Base-by-base conservation (phyloP, 2,329 filamentous ascomycete genomes). In the Aspergillus pseudotamarii region DNA sequence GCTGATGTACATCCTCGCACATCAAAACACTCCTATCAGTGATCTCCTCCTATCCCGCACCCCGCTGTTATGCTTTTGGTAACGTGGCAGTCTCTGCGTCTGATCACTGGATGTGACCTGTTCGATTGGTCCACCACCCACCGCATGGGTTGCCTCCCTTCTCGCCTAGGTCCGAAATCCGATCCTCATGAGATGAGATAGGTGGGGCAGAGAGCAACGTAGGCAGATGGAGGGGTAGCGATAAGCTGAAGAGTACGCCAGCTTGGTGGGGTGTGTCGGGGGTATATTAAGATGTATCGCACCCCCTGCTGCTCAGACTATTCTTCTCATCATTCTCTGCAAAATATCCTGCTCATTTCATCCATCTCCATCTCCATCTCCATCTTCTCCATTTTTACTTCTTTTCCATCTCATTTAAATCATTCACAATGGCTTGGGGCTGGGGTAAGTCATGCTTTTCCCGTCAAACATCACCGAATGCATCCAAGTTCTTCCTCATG, bases 371-470 rank as follows among this genome's bases (percentile, higher is more conserved):
- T 26, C 23, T 36, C 23, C 23, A 21, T 36, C 26, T 60, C 57
- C 19, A 36, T 51, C 53, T 46, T 63, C 36, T 59, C 57, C 30
- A 56, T 34, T 57, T 56, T 32, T 10, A 32, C 1, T 10, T 34
- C 55, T 51, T 50, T 32, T 41, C 58, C 32, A 55, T 45, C n/a
- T n/a, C n/a, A n/a, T n/a, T n/a, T n/a, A n/a, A n/a, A 54, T 38
- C 23, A 69, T 58, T 61, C 67, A 76, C 50, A 66, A 78, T 77
- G 76, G 71, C 71, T 71, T 77, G 69, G 67, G 74, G 74, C 69
- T 76, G 72, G 73, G 62, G 73, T 76, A 72, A 68, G 74, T 71
- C 53, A 51, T 34, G 51, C 45, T 41, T 56, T 8, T 14, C 57
- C 50, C 26, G 1, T 32, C 3, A 51, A n/a, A 3, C 3, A 32